Conservation (phyloP, 1,284 basidiomycete genomes). For the Hemileia vastatrix region DNA sequence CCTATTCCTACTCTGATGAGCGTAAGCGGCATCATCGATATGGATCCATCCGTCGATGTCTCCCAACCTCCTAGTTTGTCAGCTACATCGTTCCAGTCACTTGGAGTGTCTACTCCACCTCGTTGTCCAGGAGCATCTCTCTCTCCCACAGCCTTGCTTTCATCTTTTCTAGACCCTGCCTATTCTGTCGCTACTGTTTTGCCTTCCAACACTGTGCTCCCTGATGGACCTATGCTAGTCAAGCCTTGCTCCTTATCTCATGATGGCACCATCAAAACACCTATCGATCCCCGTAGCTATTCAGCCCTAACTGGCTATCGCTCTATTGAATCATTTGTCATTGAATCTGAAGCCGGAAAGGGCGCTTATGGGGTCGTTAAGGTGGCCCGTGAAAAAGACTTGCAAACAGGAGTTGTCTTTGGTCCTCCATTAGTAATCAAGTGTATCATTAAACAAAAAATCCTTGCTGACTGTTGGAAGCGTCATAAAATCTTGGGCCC, state of each 20-base stretch:
- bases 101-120: not conserved
- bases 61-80: not conserved
- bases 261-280: constrained; percentile 15
- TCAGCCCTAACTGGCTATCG: constrained; percentile 48
- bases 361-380: constrained; percentile 98
- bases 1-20: constrained; percentile 11
- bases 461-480: constrained; percentile 98
- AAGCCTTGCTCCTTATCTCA: constrained; percentile 8
- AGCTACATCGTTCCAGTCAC: not conserved
- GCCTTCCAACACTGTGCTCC: too few relatives aligned
- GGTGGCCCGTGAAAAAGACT: constrained; percentile 72
- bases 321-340: constrained; percentile 65
- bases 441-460: constrained; percentile 95
- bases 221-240: not conserved
- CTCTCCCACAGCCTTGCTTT: constrained; percentile 11
- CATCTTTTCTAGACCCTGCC: constrained; percentile 8
- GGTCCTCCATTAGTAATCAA: constrained; percentile 60
- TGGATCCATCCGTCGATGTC: too few relatives aligned
- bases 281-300: constrained; percentile 22
- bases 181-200: too few relatives aligned
- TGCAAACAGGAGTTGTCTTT: constrained; percentile 65
- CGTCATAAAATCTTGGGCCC: constrained; percentile 87
- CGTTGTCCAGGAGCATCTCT: not conserved
- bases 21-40: constrained; percentile 17
- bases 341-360: constrained; percentile 72